Evolutionary conservation across 257 asterid species (phyloP).

Genomic region (Phtheirospermum japonicum): DNA sequence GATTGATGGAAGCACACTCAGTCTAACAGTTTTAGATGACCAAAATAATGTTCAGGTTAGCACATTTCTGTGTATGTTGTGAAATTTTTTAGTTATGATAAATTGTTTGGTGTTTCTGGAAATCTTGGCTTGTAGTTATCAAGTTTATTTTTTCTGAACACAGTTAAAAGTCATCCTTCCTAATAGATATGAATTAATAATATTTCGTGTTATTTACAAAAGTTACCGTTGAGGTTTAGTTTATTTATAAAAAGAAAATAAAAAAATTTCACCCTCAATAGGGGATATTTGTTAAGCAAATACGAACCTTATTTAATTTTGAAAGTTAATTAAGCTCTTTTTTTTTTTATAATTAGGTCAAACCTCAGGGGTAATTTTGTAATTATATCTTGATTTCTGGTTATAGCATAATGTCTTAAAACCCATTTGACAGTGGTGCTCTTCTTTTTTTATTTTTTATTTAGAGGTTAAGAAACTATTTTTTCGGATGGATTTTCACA

Average conservation of each 20-base stretch:
- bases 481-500: background rate
- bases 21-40: slow-evolving; percentile 92
- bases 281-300: background rate
- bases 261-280: background rate
- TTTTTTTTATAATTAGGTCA: no score
- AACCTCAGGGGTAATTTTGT: no score
- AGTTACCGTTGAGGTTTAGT: background rate
- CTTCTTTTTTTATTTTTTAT: no score
- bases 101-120: slow-evolving; percentile 1
- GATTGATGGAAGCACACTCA: slow-evolving; percentile 94
- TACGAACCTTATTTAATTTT: background rate
- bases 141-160: slow-evolving; percentile 3
- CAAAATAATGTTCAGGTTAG: slow-evolving; percentile 97
- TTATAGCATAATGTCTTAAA: no score
- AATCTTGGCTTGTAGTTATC: background rate
- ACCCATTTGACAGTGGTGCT: no score
- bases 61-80: background rate
- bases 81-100: background rate
- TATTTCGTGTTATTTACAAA: background rate
- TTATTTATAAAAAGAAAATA: background rate
- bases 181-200: background rate
- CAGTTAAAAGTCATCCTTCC: slow-evolving; percentile 3
- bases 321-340: no score
- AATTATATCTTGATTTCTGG: no score
- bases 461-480: background rate